Percentiles rank a stretch among this genome's conserved stretches.
phyloP scores from a whole-genome alignment of 2,329 filamentous ascomycete genomes.

The Aspergillus brasiliensis region DNA sequence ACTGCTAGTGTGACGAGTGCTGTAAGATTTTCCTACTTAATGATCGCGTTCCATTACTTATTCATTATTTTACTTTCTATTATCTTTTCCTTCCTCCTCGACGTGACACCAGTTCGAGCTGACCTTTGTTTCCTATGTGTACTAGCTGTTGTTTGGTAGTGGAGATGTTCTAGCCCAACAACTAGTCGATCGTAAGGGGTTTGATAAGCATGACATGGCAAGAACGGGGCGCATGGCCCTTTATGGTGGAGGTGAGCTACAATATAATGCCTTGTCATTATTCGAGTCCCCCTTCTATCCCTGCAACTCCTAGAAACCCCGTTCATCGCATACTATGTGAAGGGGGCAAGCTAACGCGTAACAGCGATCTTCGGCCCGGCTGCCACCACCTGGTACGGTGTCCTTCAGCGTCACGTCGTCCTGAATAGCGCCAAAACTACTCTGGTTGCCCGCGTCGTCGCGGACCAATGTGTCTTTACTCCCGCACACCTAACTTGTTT shows the following conservation, averaged over 20 bases:
- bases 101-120: not conserved
- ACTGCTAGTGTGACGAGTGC: constrained; percentile 90
- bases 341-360: constrained; percentile 8
- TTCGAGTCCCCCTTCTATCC: not conserved
- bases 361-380: constrained; percentile 78
- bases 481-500: constrained; percentile 82
- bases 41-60: not conserved
- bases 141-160: constrained; percentile 79
- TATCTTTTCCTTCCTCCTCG: too few relatives aligned
- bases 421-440: constrained; percentile 66
- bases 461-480: constrained; percentile 81
- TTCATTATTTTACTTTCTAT: not conserved
- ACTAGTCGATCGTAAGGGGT: constrained; percentile 77
- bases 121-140: not conserved
- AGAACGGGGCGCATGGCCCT: constrained; percentile 53
- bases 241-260: constrained; percentile 51
- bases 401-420: constrained; percentile 73
- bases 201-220: constrained; percentile 70
- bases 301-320: not conserved
- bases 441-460: constrained; percentile 73
- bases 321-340: not conserved
- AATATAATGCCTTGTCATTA: not conserved
- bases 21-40: constrained; percentile 39
- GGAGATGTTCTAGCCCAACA: constrained; percentile 93
- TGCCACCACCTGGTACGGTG: constrained; percentile 81